Conservation (phyloP, 2,329 filamentous ascomycete species). For the Verticillium nonalfalfae region DNA sequence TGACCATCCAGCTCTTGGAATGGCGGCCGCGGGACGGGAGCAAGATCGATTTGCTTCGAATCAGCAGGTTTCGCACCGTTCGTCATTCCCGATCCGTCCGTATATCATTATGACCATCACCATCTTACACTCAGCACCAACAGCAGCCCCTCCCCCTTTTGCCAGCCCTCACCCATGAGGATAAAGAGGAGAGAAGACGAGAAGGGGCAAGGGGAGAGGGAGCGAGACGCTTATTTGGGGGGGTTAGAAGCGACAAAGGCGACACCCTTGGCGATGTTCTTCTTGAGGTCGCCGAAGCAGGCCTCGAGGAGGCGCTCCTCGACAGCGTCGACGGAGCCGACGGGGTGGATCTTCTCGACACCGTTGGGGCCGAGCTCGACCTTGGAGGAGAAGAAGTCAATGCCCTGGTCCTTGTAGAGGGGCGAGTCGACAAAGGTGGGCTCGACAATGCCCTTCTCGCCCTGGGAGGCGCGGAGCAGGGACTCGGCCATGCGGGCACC, state of each 20-base stretch:
- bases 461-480: slow-evolving; percentile 84
- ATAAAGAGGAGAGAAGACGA: no score
- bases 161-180: no score
- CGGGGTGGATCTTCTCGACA: slow-evolving; percentile 85
- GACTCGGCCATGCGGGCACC: slow-evolving; percentile 81
- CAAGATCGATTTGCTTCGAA: background rate
- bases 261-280: slow-evolving; percentile 92
- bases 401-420: slow-evolving; percentile 96
- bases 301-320: slow-evolving; percentile 89
- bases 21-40: background rate
- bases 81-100: background rate
- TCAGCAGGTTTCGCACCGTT: background rate
- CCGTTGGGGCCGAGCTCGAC: slow-evolving; percentile 96
- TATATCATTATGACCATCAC: background rate
- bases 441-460: slow-evolving; percentile 92
- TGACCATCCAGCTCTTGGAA: slow-evolving; percentile 3
- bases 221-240: slow-evolving; percentile 40
- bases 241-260: slow-evolving; percentile 54
- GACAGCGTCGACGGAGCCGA: slow-evolving; percentile 76
- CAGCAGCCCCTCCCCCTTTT: no score
- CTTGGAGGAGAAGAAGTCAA: slow-evolving; percentile 93
- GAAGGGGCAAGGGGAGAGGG: no score
- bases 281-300: slow-evolving; percentile 76
- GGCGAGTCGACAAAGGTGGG: slow-evolving; percentile 96
- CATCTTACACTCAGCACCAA: background rate